phyloP scores from a whole-genome alignment of 2,329 filamentous ascomycete species.

The Trichoderma sp. region DNA sequence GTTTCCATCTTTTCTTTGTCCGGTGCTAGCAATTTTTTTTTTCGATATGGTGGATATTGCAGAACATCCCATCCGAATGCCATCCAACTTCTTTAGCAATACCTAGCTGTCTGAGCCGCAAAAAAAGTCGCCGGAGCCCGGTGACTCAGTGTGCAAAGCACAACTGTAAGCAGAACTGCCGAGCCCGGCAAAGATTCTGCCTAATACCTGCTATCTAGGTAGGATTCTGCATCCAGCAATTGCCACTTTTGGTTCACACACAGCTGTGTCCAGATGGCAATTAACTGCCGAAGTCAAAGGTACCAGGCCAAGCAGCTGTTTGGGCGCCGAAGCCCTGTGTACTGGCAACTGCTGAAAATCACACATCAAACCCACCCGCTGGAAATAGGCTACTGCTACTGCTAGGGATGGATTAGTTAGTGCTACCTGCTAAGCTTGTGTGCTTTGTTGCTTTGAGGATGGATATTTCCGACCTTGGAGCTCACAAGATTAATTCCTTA shows the following conservation, averaged over 20 bases:
- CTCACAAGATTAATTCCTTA: slow-evolving; percentile 1
- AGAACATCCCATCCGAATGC: no score
- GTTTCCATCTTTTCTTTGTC: neutral
- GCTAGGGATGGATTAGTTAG: neutral
- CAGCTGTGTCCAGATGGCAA: neutral
- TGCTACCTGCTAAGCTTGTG: neutral
- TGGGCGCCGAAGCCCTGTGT: neutral
- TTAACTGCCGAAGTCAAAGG: neutral
- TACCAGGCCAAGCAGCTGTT: neutral
- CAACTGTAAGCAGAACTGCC: neutral
- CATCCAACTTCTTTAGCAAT: neutral
- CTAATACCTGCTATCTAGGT: neutral
- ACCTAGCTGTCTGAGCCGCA: neutral
- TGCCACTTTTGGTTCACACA: neutral
- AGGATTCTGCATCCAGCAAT: neutral
- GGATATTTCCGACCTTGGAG: slow-evolving; percentile 16
- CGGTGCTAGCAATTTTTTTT: neutral
- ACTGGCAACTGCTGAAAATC: neutral
- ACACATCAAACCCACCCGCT: neutral
- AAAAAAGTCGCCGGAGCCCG: neutral
- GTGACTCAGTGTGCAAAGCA: neutral
- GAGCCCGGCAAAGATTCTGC: neutral
- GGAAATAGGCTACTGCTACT: neutral
- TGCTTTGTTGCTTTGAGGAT: neutral
- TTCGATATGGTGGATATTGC: no score